A percentile compares a stretch with the other conserved stretches of the same genome.
Conservation (phyloP, 768 basidiomycete species). For the Mycena venus region DNA sequence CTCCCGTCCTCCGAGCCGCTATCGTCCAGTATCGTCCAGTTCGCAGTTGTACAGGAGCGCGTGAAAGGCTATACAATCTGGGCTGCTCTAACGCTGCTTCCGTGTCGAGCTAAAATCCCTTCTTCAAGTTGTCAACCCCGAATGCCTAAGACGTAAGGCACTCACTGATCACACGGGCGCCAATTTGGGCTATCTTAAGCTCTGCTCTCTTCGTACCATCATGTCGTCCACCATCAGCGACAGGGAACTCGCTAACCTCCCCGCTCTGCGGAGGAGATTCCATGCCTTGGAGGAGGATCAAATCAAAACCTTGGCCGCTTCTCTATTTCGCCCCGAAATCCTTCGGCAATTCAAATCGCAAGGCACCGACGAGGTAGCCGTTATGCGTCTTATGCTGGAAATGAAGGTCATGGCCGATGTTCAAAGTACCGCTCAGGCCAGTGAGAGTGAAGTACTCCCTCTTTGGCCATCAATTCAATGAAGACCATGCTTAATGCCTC, state of each 20-base stretch:
- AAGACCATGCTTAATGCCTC: background rate
- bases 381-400: background rate
- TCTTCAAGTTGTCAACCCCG: no score
- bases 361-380: background rate
- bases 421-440: background rate
- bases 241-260: background rate
- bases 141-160: no score
- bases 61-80: no score
- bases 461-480: no score
- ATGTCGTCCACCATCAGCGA: slow-evolving; percentile 4
- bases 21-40: no score
- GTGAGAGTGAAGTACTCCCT: background rate
- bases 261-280: background rate
- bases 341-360: background rate
- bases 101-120: no score
- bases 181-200: background rate
- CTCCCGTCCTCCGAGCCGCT: no score
- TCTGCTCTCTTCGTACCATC: background rate
- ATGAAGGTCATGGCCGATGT: background rate
- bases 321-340: background rate
- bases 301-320: background rate
- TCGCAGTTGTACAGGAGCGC: no score
- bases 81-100: no score
- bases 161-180: background rate
- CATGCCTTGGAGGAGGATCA: background rate